Evolutionary conservation across 345 rosid species (phyloP).

Genomic region (Euphorbia pulcherrima): DNA sequence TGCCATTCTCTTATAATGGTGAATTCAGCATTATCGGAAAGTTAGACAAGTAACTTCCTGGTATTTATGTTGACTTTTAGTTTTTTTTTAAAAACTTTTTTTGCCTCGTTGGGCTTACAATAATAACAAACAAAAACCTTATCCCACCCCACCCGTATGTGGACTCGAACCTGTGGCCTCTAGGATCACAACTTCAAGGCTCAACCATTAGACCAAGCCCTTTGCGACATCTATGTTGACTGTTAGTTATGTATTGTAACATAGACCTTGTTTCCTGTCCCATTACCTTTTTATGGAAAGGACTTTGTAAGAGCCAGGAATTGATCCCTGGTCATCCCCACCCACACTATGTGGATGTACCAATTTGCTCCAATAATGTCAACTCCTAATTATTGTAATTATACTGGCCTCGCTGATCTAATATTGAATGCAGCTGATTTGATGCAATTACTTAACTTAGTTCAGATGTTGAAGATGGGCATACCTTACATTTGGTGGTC

Average conservation of each 20-base stretch:
- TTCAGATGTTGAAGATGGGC: slow-evolving; percentile 82
- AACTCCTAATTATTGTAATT: not conserved
- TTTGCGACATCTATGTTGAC: not conserved
- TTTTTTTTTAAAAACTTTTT: no score
- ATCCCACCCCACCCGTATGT: no score
- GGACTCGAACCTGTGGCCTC: no score
- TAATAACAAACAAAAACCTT: no score
- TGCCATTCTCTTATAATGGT: not conserved
- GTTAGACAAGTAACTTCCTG: not conserved
- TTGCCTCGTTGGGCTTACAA: no score
- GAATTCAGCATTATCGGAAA: no score
- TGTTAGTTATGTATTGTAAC: not conserved
- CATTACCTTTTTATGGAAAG: not conserved
- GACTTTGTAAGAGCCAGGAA: no score
- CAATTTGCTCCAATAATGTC: not conserved
- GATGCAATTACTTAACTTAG: slow-evolving; percentile 34
- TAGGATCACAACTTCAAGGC: no score
- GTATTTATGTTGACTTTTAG: not conserved
- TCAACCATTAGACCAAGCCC: not conserved
- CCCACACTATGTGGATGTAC: no score
- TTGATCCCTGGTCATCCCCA: no score
- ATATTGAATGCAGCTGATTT: not conserved
- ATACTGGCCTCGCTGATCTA: not conserved
- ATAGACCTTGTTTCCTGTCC: not conserved
- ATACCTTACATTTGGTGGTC: slow-evolving; percentile 77